Percentiles rank a stretch among this genome's conserved stretches.
Evolutionary conservation across 257 asterid genomes (phyloP).

Genomic region (Craterostigma plantagineum): DNA sequence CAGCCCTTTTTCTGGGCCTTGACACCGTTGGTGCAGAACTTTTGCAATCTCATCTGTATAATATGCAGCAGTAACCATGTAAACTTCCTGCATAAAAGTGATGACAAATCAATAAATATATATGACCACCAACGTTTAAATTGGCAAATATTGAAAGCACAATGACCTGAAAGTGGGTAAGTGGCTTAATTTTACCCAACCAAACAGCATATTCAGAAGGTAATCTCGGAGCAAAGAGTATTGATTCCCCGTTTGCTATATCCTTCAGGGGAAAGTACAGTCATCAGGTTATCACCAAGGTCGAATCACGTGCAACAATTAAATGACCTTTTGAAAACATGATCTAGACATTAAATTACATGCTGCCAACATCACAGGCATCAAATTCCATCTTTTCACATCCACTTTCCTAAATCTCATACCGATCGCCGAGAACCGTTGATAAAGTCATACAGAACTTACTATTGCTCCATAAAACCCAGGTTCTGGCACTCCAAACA

Average conservation of each 20-base stretch:
- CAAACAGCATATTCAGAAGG: conserved; percentile 82
- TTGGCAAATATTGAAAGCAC: conserved; percentile 1
- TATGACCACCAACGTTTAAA: too few species aligned
- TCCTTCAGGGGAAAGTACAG: conserved; percentile 26
- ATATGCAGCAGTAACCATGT: conserved; percentile 42
- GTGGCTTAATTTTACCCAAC: conserved; percentile 81
- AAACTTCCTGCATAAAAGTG: conserved; percentile 47
- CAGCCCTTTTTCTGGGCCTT: conserved; percentile 53
- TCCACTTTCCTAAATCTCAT: too few species aligned
- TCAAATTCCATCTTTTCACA: too few species aligned
- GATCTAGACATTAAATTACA: too few species aligned
- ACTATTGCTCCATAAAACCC: conserved; percentile 93
- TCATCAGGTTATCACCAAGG: neutral
- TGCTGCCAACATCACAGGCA: too few species aligned
- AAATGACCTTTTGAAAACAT: too few species aligned
- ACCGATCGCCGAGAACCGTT: too few species aligned
- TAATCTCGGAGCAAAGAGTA: conserved; percentile 80
- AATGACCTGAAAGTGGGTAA: conserved; percentile 64
- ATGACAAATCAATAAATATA: conserved; percentile 10
- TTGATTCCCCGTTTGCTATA: conserved; percentile 60
- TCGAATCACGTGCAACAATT: neutral
- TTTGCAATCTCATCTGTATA: conserved; percentile 61
- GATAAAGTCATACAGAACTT: conserved; percentile 17
- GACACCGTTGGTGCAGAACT: conserved; percentile 38
- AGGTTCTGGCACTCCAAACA: conserved; percentile 94